phyloP scores from a whole-genome alignment of 768 basidiomycete species.

The Tricholoma saponaceum region DNA sequence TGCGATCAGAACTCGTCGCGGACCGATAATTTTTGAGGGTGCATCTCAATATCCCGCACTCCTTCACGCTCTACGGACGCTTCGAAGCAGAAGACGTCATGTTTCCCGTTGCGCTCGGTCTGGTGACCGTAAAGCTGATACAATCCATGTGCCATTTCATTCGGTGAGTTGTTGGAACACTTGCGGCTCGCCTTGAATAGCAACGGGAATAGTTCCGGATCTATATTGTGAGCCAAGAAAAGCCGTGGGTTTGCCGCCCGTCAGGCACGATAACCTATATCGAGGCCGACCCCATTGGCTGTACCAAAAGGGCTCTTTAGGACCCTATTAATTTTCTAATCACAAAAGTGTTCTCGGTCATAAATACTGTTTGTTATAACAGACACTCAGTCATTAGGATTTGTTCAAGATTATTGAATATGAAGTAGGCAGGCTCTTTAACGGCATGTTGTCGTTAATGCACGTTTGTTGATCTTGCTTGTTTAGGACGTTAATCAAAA shows the following conservation, averaged over 20 bases:
- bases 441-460: neutral
- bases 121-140: neutral
- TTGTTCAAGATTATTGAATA: too few relatives aligned
- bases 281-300: neutral
- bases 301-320: neutral
- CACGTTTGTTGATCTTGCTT: neutral
- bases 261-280: neutral
- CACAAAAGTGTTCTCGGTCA: too few relatives aligned
- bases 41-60: neutral
- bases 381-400: too few relatives aligned
- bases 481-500: neutral
- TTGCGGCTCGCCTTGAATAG: neutral
- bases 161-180: neutral
- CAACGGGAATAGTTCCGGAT: neutral
- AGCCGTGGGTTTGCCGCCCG: neutral
- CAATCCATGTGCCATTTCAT: neutral
- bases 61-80: neutral
- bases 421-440: neutral
- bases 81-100: neutral
- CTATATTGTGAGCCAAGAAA: neutral
- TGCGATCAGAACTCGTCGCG: neutral
- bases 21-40: neutral
- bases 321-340: neutral
- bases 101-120: neutral
- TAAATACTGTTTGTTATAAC: too few relatives aligned